Percentiles rank a stretch among this genome's conserved stretches.
These are phyloP conservation scores for Picochlorum sp. DNA, from an alignment of 139 green algal genomes.

Conservation along the genomic window DNA sequence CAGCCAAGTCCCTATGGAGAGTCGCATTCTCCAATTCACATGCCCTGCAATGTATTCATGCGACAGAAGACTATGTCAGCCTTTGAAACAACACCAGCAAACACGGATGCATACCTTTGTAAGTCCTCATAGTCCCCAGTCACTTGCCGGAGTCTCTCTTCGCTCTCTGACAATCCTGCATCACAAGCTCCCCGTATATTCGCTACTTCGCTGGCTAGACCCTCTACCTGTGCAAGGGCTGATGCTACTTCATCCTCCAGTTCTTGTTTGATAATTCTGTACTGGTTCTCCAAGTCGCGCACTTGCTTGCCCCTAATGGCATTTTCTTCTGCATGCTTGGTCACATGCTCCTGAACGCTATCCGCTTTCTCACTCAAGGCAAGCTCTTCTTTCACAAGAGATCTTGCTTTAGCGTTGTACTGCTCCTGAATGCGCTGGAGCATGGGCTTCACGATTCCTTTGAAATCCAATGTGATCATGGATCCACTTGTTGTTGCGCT, in stretches of 20 bases:
- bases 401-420: conserved; percentile 39
- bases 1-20: conserved; percentile 41
- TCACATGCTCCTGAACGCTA: conserved; percentile 30
- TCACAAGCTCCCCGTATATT: conserved; percentile 32
- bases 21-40: conserved; percentile 44
- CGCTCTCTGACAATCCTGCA: conserved; percentile 33
- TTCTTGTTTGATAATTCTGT: conserved; percentile 33
- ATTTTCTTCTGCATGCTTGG: conserved; percentile 55
- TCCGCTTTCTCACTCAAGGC: conserved; percentile 46
- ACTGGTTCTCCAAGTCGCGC: conserved; percentile 36
- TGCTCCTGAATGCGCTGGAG: conserved; percentile 55
- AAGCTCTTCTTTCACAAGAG: conserved; percentile 58
- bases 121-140: conserved; percentile 38
- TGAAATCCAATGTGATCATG: conserved; percentile 67
- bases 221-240: conserved; percentile 28
- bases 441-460: conserved; percentile 53
- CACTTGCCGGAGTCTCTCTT: conserved; percentile 33
- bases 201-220: conserved; percentile 37
- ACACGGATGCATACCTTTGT: conserved; percentile 15
- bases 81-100: neutral
- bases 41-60: conserved; percentile 11
- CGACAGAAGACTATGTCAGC: neutral
- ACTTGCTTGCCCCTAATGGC: conserved; percentile 33
- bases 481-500: conserved; percentile 30
- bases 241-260: conserved; percentile 37